Evolutionary conservation across 352 stramenopile genomes (phyloP), one percentile per base, ranked within the genome.

Genomic region (Pythium apleroticum): DNA sequence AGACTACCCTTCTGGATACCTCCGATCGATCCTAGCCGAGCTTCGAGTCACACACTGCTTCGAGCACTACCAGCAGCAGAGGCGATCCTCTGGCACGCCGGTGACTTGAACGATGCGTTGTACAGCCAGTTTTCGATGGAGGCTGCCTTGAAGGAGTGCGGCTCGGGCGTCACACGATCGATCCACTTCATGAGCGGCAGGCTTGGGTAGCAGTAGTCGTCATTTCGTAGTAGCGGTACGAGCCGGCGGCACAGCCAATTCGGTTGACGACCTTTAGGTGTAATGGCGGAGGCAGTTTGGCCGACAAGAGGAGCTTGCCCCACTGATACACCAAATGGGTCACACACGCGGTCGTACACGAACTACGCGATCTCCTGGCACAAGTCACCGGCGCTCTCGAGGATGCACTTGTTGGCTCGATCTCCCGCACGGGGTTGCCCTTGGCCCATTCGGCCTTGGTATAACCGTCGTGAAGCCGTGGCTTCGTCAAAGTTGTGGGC

Each of bases 71-170:
- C n/a, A n/a, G 67, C 75, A 81, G 52, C 74, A 78, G 46, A 81
- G 78, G 22, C 71, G 66, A 53, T 81, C 74, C 52, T 81, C 74
- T 19, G 74, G 74, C 6, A 81, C 74, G 50, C 68, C 71, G 5
- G 74, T 71, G 37, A 81, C 64, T 81, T 77, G 65, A 71, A 81
- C 24, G 74, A 81, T 11, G 74, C 86, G 66, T 95, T 93, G 77
- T 93, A 91, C 52, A 93, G 72, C 17, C 69, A 77, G 65, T 95
- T 95, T 76, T 95, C 93, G 72, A 95, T 91, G 75, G 93, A 93
- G 25, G 84, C 86, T 15, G 86, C 86, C 77, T 95, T 95, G 14
- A 84, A 90, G 73, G 93, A 91, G 73, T 95, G 84, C 4, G 75
- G 78, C 30, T 89, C 77, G 1, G 84, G 81, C 77, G 91, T 93